These are phyloP conservation scores for Metschnikowia matae DNA, from an alignment of 805 yeast species.

Conservation along the genomic window DNA sequence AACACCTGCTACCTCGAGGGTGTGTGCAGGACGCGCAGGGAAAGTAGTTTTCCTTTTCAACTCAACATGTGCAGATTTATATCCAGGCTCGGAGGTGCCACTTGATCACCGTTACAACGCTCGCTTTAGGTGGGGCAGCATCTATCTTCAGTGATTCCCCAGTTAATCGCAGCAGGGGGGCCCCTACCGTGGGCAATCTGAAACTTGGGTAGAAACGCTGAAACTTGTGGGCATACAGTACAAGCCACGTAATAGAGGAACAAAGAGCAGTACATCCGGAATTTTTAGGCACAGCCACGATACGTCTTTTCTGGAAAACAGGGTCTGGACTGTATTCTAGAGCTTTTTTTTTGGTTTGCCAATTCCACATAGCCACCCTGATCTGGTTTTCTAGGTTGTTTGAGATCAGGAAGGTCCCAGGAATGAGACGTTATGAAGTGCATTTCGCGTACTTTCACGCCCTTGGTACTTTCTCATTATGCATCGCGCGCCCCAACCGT, in stretches of 20 bases:
- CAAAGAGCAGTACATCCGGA: too few species aligned
- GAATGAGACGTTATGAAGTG: not conserved
- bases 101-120: not conserved
- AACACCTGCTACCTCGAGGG: not conserved
- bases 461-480: not conserved
- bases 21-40: constrained; percentile 1
- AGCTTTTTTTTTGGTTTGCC: too few species aligned
- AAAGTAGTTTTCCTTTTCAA: not conserved
- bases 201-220: too few species aligned
- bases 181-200: not conserved
- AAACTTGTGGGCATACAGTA: too few species aligned
- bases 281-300: too few species aligned
- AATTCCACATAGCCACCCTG: not conserved
- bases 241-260: too few species aligned
- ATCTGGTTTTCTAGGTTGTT: not conserved
- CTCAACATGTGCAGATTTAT: not conserved
- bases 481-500: not conserved
- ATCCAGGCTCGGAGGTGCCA: constrained; percentile 1
- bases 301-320: too few species aligned
- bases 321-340: too few species aligned
- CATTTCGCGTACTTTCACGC: not conserved
- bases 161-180: not conserved
- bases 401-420: not conserved
- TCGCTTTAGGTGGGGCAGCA: not conserved
- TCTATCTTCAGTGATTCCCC: not conserved